phyloP scores from a whole-genome alignment of 345 rosid species.

The Erodium maritimum region DNA sequence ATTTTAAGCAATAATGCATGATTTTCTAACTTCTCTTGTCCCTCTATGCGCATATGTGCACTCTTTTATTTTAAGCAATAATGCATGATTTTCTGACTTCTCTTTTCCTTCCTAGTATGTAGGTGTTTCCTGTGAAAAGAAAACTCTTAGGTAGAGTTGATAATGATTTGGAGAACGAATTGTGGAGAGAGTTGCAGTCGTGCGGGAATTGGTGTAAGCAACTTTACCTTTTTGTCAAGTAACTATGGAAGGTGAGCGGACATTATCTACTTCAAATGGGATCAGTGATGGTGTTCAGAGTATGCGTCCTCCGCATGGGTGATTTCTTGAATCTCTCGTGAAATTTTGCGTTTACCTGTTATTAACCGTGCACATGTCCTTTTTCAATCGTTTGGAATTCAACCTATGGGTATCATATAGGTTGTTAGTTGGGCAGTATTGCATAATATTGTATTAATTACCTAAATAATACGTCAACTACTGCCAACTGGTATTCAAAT shows the following conservation, averaged over 20 bases:
- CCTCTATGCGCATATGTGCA: no score
- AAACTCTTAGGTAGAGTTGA: conserved; percentile 16
- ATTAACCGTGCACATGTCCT: no score
- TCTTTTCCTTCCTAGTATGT: neutral
- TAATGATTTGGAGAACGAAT: conserved; percentile 44
- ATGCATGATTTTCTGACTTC: neutral
- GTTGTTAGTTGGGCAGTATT: no score
- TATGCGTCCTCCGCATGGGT: conserved; percentile 66
- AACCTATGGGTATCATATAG: no score
- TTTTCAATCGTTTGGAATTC: no score
- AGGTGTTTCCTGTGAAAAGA: conserved; percentile 16
- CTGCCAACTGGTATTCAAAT: no score
- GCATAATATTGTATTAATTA: no score
- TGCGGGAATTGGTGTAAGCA: conserved; percentile 45
- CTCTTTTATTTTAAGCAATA: no score
- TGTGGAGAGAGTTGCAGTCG: conserved; percentile 29
- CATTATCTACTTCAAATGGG: conserved; percentile 48
- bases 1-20: neutral
- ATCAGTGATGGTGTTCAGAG: conserved; percentile 30
- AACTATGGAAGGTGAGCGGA: conserved; percentile 69
- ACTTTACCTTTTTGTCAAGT: conserved; percentile 24
- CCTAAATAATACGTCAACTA: no score
- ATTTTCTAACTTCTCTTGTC: neutral
- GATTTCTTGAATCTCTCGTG: conserved; percentile 7
- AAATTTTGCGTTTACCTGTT: neutral